Conservation (phyloP, 2,329 filamentous ascomycete genomes). For the Exophiala calicioides region DNA sequence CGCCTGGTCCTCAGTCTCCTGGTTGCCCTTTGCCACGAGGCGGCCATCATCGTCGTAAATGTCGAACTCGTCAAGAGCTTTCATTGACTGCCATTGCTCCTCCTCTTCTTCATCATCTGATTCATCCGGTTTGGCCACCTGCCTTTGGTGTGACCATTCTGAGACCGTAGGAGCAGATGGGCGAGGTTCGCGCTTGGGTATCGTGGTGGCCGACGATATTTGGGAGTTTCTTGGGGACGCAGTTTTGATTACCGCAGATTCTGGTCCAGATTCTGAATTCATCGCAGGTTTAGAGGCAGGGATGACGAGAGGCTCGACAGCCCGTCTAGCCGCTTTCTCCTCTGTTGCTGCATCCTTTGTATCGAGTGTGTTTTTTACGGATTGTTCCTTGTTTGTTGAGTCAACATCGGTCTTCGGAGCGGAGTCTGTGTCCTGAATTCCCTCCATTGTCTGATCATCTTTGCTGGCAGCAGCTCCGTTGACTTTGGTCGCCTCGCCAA, state of each 20-base stretch:
- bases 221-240: constrained; percentile 9
- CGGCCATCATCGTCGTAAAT: constrained; percentile 93
- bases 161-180: constrained; percentile 56
- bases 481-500: background rate
- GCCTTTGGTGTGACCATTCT: constrained; percentile 88
- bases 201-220: constrained; percentile 30
- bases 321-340: too few species aligned
- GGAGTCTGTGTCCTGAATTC: too few species aligned
- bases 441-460: background rate
- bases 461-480: background rate
- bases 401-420: too few species aligned
- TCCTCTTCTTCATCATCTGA: constrained; percentile 57
- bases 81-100: constrained; percentile 88
- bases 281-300: too few species aligned
- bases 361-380: too few species aligned
- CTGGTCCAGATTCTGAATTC: constrained; percentile 4
- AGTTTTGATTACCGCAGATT: background rate
- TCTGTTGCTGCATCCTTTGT: too few species aligned
- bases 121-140: constrained; percentile 58
- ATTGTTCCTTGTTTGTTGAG: too few species aligned
- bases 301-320: too few species aligned
- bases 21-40: constrained; percentile 78
- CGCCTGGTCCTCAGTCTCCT: constrained; percentile 65
- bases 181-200: constrained; percentile 41
- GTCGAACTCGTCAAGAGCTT: constrained; percentile 86